A percentile compares a stretch with the other conserved stretches of the same genome.
Evolutionary conservation across 768 basidiomycete species (phyloP).

Genomic region (Gymnopilus junonius): DNA sequence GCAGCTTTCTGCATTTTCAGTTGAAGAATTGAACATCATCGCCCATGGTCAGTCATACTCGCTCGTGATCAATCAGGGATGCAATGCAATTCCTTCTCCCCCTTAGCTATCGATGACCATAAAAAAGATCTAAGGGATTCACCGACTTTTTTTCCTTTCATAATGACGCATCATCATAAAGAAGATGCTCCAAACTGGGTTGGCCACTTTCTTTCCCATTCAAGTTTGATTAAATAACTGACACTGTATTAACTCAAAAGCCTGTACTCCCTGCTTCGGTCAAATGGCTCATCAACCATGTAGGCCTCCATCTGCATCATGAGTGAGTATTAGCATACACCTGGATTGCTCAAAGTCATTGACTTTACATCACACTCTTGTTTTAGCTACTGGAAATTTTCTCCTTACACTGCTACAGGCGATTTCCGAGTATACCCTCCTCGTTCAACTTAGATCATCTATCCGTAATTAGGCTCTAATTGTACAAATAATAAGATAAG

Average conservation of each 20-base stretch:
- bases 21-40: slow-evolving; percentile 8
- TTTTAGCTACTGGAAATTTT: slow-evolving; percentile 24
- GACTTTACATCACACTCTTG: background rate
- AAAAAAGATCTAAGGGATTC: slow-evolving; percentile 9
- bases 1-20: slow-evolving; percentile 2
- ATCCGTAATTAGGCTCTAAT: no score
- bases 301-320: slow-evolving; percentile 13
- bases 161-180: slow-evolving; percentile 16
- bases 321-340: slow-evolving; percentile 4
- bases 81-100: background rate
- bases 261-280: slow-evolving; percentile 9
- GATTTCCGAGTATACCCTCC: slow-evolving; percentile 11
- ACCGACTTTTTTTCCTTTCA: slow-evolving; percentile 16
- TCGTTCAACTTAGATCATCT: background rate
- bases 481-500: background rate
- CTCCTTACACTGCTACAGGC: slow-evolving; percentile 19
- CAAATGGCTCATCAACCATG: slow-evolving; percentile 16
- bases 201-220: background rate
- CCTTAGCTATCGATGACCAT: slow-evolving; percentile 19
- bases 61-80: background rate
- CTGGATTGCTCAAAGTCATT: background rate
- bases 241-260: background rate
- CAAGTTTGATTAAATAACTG: background rate
- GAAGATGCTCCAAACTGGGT: slow-evolving; percentile 21
- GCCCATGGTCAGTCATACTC: slow-evolving; percentile 8